A percentile compares a stretch with the other conserved stretches of the same genome.
Evolutionary conservation across 2,329 filamentous ascomycete genomes (phyloP).

Genomic region (Neocatenulostroma microsporum): DNA sequence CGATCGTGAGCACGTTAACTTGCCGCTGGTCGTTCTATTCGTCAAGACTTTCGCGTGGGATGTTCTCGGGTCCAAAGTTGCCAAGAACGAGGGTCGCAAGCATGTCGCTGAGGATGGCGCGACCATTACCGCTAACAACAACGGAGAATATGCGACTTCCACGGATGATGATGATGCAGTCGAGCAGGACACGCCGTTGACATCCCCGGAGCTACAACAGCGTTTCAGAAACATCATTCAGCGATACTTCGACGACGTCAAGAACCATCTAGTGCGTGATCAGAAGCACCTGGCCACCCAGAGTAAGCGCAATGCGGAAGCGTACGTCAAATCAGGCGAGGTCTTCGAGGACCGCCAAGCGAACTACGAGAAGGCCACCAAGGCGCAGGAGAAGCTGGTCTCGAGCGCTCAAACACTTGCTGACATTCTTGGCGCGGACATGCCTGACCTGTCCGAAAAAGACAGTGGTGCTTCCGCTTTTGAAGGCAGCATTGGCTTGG

Average conservation of each 20-base stretch:
- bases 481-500: conserved; percentile 77
- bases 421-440: conserved; percentile 78
- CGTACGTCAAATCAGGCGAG: conserved; percentile 96
- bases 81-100: conserved; percentile 70
- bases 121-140: conserved; percentile 46
- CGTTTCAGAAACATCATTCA: conserved; percentile 78
- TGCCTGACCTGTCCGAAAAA: conserved; percentile 85
- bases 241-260: conserved; percentile 89
- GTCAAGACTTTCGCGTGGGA: conserved; percentile 97
- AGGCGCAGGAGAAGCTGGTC: conserved; percentile 82
- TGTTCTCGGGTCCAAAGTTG: conserved; percentile 69
- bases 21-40: conserved; percentile 87
- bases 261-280: conserved; percentile 77
- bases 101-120: conserved; percentile 72
- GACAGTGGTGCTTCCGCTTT: conserved; percentile 59
- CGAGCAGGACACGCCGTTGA: conserved; percentile 63
- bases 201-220: conserved; percentile 67
- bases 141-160: conserved; percentile 44
- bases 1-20: conserved; percentile 83
- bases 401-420: conserved; percentile 86
- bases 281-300: conserved; percentile 83
- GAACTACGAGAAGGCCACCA: conserved; percentile 90
- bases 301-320: conserved; percentile 90
- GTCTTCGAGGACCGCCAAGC: conserved; percentile 96
- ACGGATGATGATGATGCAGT: conserved; percentile 45